Conservation (phyloP, 2,329 filamentous ascomycete species). For the Emergomyces africanus region DNA sequence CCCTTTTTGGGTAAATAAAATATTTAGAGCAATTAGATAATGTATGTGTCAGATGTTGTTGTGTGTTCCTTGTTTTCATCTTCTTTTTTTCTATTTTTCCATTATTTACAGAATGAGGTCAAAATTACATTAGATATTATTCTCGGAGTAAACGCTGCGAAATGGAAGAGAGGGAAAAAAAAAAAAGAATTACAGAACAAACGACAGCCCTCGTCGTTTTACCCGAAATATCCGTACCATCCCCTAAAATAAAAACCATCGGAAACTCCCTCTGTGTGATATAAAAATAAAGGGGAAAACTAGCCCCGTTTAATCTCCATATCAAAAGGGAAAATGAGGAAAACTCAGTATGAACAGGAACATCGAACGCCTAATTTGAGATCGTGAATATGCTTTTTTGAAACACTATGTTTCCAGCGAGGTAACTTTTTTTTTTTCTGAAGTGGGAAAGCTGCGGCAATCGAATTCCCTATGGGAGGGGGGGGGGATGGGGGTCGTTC, state of each 20-base stretch:
- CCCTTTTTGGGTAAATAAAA: slow-evolving; percentile 1
- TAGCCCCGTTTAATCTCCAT: neutral
- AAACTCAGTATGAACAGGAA: neutral
- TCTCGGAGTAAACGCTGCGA: neutral
- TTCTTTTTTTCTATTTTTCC: neutral
- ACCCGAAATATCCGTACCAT: neutral
- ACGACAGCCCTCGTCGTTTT: neutral
- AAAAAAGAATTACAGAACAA: neutral
- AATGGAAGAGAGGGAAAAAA: neutral
- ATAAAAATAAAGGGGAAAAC: neutral
- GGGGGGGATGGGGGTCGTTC: too few relatives aligned
- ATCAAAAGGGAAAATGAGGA: neutral
- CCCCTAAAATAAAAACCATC: neutral
- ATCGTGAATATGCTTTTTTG: neutral
- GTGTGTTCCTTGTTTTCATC: neutral
- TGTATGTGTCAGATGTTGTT: neutral
- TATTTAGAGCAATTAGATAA: slow-evolving; percentile 1
- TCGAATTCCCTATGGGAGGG: neutral
- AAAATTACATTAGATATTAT: slow-evolving; percentile 1
- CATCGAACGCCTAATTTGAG: neutral
- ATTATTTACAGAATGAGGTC: neutral
- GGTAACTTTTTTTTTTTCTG: neutral
- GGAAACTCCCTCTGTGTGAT: neutral
- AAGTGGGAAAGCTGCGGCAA: neutral
- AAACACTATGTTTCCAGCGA: neutral